These are phyloP conservation scores for Nemania diffusa DNA, from an alignment of 2,329 filamentous ascomycete species.

Conservation along the genomic window DNA sequence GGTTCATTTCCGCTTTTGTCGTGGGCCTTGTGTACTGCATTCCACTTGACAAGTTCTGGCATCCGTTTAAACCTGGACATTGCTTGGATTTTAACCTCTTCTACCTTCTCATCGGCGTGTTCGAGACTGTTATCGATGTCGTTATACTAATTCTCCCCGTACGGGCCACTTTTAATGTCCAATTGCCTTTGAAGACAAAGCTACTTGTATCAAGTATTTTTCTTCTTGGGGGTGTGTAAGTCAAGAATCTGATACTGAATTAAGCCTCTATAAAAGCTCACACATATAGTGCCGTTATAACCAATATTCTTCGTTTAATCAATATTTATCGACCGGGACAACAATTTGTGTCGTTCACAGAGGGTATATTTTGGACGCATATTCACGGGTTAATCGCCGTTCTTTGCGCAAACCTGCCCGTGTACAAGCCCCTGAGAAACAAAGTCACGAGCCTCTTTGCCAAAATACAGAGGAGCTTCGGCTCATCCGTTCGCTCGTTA, in stretches of 20 bases:
- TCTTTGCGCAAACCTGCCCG: constrained; percentile 18
- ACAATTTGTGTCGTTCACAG: not conserved
- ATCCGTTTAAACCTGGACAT: not conserved
- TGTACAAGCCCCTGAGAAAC: constrained; percentile 15
- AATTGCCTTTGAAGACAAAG: constrained; percentile 23
- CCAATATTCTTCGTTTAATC: constrained; percentile 21
- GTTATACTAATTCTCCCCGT: constrained; percentile 20
- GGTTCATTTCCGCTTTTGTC: constrained; percentile 17
- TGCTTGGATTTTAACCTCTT: constrained; percentile 29
- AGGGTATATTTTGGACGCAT: constrained; percentile 13
- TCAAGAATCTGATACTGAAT: not conserved
- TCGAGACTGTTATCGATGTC: constrained; percentile 19
- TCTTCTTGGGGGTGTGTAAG: constrained; percentile 30
- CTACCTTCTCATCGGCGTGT: constrained; percentile 16
- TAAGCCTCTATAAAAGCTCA: not conserved
- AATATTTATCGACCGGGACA: constrained; percentile 11
- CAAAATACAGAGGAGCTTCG: not conserved
- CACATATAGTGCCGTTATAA: constrained; percentile 17
- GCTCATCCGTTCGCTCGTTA: not conserved
- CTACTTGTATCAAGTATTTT: constrained; percentile 26
- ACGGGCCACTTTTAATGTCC: constrained; percentile 11
- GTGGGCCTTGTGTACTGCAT: constrained; percentile 15
- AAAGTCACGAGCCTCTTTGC: not conserved
- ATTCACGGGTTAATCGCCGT: constrained; percentile 9
- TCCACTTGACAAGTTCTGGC: constrained; percentile 24